Percentiles rank a stretch among this genome's conserved stretches.
Conservation (phyloP, 768 basidiomycete species). For the Boletus vinaceobasis region DNA sequence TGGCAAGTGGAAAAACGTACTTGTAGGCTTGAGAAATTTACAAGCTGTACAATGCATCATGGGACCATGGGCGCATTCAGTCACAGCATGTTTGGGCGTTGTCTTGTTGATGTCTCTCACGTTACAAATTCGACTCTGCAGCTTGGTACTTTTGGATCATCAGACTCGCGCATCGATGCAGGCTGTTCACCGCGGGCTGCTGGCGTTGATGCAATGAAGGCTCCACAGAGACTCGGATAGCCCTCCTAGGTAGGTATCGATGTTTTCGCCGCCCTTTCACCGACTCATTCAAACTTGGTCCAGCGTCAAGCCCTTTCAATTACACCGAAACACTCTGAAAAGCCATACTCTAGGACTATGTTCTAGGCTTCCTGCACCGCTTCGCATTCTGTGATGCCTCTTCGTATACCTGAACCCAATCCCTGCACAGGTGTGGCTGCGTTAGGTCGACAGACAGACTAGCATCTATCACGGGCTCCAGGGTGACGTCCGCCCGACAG, state of each 20-base stretch:
- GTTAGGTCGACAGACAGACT: constrained; percentile 18
- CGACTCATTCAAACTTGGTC: neutral
- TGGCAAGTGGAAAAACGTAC: neutral
- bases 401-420: constrained; percentile 26
- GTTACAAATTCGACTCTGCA: no score
- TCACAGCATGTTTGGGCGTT: no score
- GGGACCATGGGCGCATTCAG: no score
- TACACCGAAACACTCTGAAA: neutral
- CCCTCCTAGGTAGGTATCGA: neutral
- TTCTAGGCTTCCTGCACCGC: constrained; percentile 4
- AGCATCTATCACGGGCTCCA: constrained; percentile 38
- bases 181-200: no score
- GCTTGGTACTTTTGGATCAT: no score
- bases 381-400: constrained; percentile 16
- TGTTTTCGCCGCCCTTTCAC: no score
- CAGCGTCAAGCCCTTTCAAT: neutral
- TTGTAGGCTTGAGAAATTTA: neutral
- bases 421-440: constrained; percentile 26
- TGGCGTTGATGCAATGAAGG: neutral
- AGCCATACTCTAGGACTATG: neutral
- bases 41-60: no score
- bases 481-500: constrained; percentile 46
- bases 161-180: no score
- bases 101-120: no score
- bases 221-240: neutral